A percentile compares a stretch with the other conserved stretches of the same genome.
Conservation (phyloP, 495 filamentous ascomycete species). For the Cladorrhinum samala region DNA sequence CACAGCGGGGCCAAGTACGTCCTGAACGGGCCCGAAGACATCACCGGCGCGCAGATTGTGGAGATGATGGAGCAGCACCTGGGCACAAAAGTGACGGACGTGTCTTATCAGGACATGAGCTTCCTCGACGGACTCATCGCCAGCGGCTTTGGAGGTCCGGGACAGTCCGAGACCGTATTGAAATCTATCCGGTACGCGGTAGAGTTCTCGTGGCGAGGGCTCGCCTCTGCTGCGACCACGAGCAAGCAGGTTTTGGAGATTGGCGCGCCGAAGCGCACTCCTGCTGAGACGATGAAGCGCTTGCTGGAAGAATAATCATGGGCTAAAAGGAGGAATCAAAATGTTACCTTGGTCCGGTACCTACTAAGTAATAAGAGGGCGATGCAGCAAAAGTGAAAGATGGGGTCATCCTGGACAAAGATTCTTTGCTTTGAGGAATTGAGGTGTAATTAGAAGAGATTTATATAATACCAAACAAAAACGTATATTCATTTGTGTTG, state of each 20-base stretch:
- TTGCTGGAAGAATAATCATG: slow-evolving; percentile 8
- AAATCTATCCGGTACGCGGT: slow-evolving; percentile 18
- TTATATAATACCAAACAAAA: too few relatives aligned
- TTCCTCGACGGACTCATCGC: slow-evolving; percentile 25
- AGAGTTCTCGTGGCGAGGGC: slow-evolving; percentile 25
- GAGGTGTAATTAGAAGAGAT: too few relatives aligned
- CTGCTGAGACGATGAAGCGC: slow-evolving; percentile 4
- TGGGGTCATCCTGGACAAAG: too few relatives aligned
- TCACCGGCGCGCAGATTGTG: slow-evolving; percentile 35
- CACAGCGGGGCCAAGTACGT: slow-evolving; percentile 39
- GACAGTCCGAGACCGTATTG: slow-evolving; percentile 20
- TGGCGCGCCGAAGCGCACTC: slow-evolving; percentile 9
- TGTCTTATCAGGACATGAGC: slow-evolving; percentile 35
- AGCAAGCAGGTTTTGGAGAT: slow-evolving; percentile 27
- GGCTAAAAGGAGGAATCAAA: too few relatives aligned
- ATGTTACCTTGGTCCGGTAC: too few relatives aligned
- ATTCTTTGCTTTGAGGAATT: too few relatives aligned
- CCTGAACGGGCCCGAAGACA: slow-evolving; percentile 40
- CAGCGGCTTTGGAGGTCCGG: slow-evolving; percentile 13
- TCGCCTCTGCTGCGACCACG: slow-evolving; percentile 29
- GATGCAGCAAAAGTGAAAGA: too few relatives aligned
- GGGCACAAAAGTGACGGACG: slow-evolving; percentile 29
- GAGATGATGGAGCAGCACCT: slow-evolving; percentile 37
- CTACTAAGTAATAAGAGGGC: too few relatives aligned
- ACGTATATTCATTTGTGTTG: too few relatives aligned